Evolutionary conservation across 768 basidiomycete species (phyloP), one percentile per base, ranked within the genome.

Genomic region (Leccinum arenicola): DNA sequence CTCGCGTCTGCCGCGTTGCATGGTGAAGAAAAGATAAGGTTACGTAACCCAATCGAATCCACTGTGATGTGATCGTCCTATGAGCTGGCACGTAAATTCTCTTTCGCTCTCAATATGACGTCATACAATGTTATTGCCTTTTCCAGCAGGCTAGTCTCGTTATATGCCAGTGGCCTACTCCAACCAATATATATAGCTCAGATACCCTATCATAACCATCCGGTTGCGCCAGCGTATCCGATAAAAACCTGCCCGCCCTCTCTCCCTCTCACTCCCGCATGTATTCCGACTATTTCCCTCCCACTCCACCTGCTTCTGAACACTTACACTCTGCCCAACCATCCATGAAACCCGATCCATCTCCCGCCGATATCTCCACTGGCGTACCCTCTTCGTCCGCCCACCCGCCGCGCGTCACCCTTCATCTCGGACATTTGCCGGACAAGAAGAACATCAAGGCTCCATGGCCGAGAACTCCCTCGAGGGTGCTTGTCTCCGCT

Each of bases 401-500:
- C 3, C 77, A 78, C 4, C 85, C 86, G 1, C 78, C 84, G 12
- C 81, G 82, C 50, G 85, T 91, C 56, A 86, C 87, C 51, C 82
- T 91, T 31, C 85, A 85, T 53, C 83, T 91, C 29, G 89, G 87
- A 1, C 87, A 91, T 70, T 75, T 91, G 29, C 89, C 89, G 1
- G 82, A 82, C 63, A 89, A 89, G 74, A 87, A 83, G 66, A 78
- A 87, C 55, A 86, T 90, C 65, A 85, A 84, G 64, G 83, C 86
- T 0, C 80, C 84, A 15, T 90, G 86, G 83, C 89, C 89, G 3
- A 79, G 87, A 21, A 88, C 89, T 0, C 89, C 89, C 3, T 89
- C 87, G 11, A 79, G 86, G 66, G 88, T 85, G 51, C 52, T 72
- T 74, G 59, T 70, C 35, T 56, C 51, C 56, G 2, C 27, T 48